These are phyloP conservation scores for Euptelea pleiosperma DNA, from an alignment of 164 flowering plant genomes.

Conservation along the genomic window DNA sequence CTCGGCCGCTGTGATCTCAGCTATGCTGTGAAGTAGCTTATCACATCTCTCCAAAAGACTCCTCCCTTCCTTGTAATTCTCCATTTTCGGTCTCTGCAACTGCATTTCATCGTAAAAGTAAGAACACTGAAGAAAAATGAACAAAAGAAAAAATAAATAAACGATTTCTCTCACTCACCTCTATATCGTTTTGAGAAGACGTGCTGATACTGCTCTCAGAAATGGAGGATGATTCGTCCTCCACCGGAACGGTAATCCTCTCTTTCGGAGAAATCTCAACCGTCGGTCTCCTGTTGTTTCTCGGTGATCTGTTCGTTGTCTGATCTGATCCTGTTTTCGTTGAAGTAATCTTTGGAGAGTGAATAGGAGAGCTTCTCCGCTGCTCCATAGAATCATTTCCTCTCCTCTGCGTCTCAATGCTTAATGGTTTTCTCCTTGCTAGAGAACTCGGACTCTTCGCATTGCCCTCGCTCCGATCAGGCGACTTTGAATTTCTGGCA, in stretches of 20 bases:
- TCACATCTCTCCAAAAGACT: slow-evolving; percentile 75
- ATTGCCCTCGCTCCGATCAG: slow-evolving; percentile 36
- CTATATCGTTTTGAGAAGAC: slow-evolving; percentile 55
- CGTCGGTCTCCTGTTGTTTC: slow-evolving; percentile 34
- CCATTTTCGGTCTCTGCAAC: slow-evolving; percentile 49
- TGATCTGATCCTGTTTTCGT: slow-evolving; percentile 38
- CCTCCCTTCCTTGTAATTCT: slow-evolving; percentile 61
- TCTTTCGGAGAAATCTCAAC: slow-evolving; percentile 15
- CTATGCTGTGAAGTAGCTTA: slow-evolving; percentile 82
- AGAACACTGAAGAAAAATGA: too few species aligned
- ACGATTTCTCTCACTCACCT: too few species aligned
- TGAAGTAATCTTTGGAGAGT: slow-evolving; percentile 44
- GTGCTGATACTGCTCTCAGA: slow-evolving; percentile 57
- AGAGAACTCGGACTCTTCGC: slow-evolving; percentile 43
- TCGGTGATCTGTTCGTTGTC: slow-evolving; percentile 38
- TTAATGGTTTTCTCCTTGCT: slow-evolving; percentile 32
- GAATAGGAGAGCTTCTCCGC: slow-evolving; percentile 42
- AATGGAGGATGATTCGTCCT: slow-evolving; percentile 44
- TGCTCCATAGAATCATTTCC: slow-evolving; percentile 30
- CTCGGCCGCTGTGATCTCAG: slow-evolving; percentile 59
- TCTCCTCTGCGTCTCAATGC: slow-evolving; percentile 42
- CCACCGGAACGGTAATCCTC: slow-evolving; percentile 19
- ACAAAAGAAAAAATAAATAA: too few species aligned
- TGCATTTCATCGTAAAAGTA: too few species aligned
- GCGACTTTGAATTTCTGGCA: slow-evolving; percentile 31